Percentiles rank a stretch among this genome's conserved stretches.
phyloP scores from a whole-genome alignment of 495 filamentous ascomycete species.

The Cryomyces minteri region DNA sequence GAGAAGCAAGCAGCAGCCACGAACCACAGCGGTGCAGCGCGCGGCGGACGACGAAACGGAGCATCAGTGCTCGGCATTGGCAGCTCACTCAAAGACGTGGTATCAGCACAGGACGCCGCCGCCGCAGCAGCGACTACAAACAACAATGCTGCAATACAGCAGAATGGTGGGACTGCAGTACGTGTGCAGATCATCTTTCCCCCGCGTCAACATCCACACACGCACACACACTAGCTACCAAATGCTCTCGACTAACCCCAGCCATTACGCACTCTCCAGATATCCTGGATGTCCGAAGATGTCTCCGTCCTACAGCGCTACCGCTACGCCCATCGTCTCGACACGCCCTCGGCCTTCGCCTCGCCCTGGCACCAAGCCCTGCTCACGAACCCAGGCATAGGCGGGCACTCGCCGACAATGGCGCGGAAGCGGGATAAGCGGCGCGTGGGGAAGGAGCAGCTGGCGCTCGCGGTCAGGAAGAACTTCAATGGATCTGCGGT shows the following conservation, averaged over 20 bases:
- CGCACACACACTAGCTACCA: too few relatives aligned
- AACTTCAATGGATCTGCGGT: constrained; percentile 79
- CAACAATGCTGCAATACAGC: constrained; percentile 1
- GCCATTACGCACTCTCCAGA: constrained; percentile 23
- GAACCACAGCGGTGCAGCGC: constrained; percentile 1
- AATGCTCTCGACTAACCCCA: too few relatives aligned
- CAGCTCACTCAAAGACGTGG: constrained; percentile 19
- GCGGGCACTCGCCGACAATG: constrained; percentile 56
- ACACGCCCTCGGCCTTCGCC: constrained; percentile 48
- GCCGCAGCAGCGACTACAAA: constrained; percentile 5
- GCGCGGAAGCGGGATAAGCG: constrained; percentile 38
- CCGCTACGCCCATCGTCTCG: constrained; percentile 56
- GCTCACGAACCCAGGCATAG: constrained; percentile 51
- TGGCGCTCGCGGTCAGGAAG: constrained; percentile 68
- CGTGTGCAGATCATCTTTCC: not conserved
- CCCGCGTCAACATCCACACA: too few relatives aligned
- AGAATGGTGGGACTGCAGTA: constrained; percentile 16
- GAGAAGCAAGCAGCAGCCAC: constrained; percentile 5
- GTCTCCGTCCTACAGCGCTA: constrained; percentile 60
- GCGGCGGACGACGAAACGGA: constrained; percentile 2
- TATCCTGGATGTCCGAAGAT: constrained; percentile 60
- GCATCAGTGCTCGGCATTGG: constrained; percentile 7
- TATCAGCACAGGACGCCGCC: constrained; percentile 11
- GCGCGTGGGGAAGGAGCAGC: constrained; percentile 55
- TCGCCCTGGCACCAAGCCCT: constrained; percentile 53